Evolutionary conservation across 257 asterid species (phyloP).

Genomic region (Ilex aquifolium): DNA sequence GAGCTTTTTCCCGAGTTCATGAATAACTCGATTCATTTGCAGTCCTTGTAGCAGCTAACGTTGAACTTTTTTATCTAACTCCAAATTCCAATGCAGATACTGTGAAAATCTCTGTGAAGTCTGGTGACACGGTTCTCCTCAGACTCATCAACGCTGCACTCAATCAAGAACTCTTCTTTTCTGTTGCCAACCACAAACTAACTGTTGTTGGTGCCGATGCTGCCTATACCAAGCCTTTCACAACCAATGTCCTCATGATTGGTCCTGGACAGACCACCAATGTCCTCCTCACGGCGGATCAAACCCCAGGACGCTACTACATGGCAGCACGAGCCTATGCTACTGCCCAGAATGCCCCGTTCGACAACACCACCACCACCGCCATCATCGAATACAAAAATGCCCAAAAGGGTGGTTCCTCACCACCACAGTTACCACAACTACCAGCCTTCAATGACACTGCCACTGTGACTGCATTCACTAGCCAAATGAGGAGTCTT

Average conservation of each 20-base stretch:
- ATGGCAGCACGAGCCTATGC: constrained; percentile 55
- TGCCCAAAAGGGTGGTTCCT: constrained; percentile 9
- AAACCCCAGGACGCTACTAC: constrained; percentile 40
- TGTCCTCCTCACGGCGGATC: constrained; percentile 54
- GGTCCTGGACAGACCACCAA: constrained; percentile 71
- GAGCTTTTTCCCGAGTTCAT: too few relatives aligned
- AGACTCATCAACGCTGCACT: constrained; percentile 70
- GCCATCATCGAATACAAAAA: constrained; percentile 50
- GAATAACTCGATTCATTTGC: too few relatives aligned
- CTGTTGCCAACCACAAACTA: constrained; percentile 53
- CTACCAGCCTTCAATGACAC: constrained; percentile 58
- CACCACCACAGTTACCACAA: constrained; percentile 24
- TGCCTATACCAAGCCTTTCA: constrained; percentile 45
- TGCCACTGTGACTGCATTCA: constrained; percentile 31
- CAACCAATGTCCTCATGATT: constrained; percentile 46
- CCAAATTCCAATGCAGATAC: constrained; percentile 29
- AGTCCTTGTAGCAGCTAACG: too few relatives aligned
- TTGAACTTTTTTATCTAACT: neutral
- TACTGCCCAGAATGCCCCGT: constrained; percentile 32
- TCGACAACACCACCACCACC: constrained; percentile 63
- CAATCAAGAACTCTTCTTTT: constrained; percentile 58
- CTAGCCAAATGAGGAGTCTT: constrained; percentile 31
- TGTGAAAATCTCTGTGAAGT: constrained; percentile 31
- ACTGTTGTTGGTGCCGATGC: constrained; percentile 61
- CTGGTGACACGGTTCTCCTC: constrained; percentile 43